Evolutionary conservation across 805 yeast genomes (phyloP), one percentile per base, ranked within the genome.

Genomic region (Diddensiella santjacobensis): DNA sequence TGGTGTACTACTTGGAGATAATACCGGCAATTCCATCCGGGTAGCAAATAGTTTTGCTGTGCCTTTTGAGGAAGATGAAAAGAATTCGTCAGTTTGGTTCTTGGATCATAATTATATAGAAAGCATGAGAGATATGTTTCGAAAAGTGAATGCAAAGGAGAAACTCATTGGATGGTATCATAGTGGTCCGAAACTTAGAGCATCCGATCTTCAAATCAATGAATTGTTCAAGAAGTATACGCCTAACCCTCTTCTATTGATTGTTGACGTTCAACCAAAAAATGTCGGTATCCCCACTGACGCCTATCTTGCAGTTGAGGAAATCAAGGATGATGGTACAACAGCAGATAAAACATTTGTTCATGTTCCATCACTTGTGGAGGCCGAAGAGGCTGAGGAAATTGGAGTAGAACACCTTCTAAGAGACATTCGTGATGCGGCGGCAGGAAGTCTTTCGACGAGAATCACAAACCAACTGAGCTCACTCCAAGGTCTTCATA

Each of bases 301-400:
- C 64, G 96, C 97, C 5, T 93, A 93, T 64, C 74, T 82, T 54
- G 95, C 97, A 3, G 80, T 91, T 33, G 98, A 93, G 64, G 98
- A 93, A 70, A 87, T 93, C 50, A 90, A 89, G 63, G 95, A 89
- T 60, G 98, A 93, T 67, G 99, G 99, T 18, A 80, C 96, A 1
- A 80, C 90, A 3, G 86, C 96, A 5, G 96, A 88, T 63, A 84
- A 84, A 69, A 89, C 97, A 2, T 93, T 93, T 70, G 79, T 87
- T 41, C 99, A 93, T 67, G 81, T 91, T 24, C 96, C 98, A 8
- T 87, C 96, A 11, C 74, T 79, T 23, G 88, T 95, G 55, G 91
- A 87, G 64, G 99, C 99, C 2, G 99, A 93, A 64, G 99, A 93
- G 65, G 99, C 99, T 6, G 99, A 93, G 69, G 99, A 93, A 69